phyloP scores from a whole-genome alignment of 257 asterid species.

The Plantago major region DNA sequence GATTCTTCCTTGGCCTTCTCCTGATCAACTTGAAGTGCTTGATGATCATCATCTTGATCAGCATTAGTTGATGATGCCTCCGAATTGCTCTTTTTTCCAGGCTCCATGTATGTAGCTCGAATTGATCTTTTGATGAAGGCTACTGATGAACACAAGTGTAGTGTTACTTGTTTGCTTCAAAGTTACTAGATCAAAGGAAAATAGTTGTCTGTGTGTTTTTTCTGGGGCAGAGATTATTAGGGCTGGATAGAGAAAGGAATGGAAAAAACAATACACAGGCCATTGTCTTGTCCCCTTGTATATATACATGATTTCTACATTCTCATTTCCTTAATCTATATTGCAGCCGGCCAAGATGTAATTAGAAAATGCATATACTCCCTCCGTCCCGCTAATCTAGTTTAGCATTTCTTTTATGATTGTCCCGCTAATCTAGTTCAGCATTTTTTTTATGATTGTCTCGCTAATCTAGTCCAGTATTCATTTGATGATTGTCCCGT shows the following conservation, averaged over 20 bases:
- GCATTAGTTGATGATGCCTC: slow-evolving; percentile 38
- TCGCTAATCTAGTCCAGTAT: too few relatives aligned
- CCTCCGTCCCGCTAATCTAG: too few relatives aligned
- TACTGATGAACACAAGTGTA: not conserved
- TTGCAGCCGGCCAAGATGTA: slow-evolving; percentile 41
- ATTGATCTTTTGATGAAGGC: not conserved
- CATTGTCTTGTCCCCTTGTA: slow-evolving; percentile 10
- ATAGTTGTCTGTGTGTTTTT: slow-evolving; percentile 14
- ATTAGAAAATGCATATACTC: too few relatives aligned
- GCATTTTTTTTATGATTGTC: too few relatives aligned
- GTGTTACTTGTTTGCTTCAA: slow-evolving; percentile 18
- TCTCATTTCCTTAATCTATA: not conserved
- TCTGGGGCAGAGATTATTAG: too few relatives aligned
- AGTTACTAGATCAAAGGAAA: slow-evolving; percentile 18
- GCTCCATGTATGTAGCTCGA: slow-evolving; percentile 35
- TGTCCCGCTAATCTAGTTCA: too few relatives aligned
- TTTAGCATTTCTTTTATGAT: too few relatives aligned
- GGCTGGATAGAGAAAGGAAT: slow-evolving; percentile 24
- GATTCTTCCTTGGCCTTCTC: slow-evolving; percentile 37
- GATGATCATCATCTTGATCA: slow-evolving; percentile 22
- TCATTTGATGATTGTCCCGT: too few relatives aligned
- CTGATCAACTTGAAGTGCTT: not conserved
- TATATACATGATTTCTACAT: slow-evolving; percentile 13
- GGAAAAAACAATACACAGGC: slow-evolving; percentile 19
- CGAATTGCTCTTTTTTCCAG: slow-evolving; percentile 27